Base-by-base conservation (phyloP, 2,329 filamentous ascomycete species). In the Cladosporium sp. region DNA sequence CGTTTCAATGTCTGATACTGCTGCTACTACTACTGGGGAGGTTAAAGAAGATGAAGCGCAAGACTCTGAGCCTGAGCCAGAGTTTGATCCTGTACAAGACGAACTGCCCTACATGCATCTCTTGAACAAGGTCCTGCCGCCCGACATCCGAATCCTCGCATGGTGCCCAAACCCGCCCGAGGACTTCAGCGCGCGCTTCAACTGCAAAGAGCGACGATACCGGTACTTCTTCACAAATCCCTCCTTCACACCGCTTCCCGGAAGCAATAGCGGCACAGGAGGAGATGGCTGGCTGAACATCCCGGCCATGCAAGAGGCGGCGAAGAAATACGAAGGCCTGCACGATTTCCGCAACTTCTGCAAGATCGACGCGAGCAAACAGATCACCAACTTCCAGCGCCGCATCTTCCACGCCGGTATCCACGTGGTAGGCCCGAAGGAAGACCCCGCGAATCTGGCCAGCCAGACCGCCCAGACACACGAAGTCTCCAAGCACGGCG, bases 271-370 rank as follows among this genome's bases (percentile, higher is more conserved):
- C 28, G 14, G 69, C 62, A 47, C 68, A 68, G 65, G 64, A 68
- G 70, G 71, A 74, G 85, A 89, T 70, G 93, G 93, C 38, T 95
- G 90, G 88, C 86, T 99, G 7, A 90, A 98, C 79, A 91, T 98
- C 65, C 88, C 88, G 0, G 90, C 90, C 41, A 99, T 99, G 95
- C 86, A 88, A 21, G 80, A 88, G 72, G 95, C 92, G 0, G 95
- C 94, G 28, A 89, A 87, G 75, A 83, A 88, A 59, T 94, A 92
- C 71, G 87, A 93, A 72, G 95, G 95, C 6, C 78, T 88, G 61
- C 92, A 98, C 78, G 95, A 99, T 80, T 99, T 98, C 80, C 88
- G 95, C 67, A 99, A 99, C 78, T 91, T 98, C 76, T 98, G 95
- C 85, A 97, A 97, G 79, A 84, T 98, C 67, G 95, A 99, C 79